These are phyloP conservation scores for Cladosporium cucumerinum DNA, from an alignment of 2,329 filamentous ascomycete genomes.

Conservation along the genomic window DNA sequence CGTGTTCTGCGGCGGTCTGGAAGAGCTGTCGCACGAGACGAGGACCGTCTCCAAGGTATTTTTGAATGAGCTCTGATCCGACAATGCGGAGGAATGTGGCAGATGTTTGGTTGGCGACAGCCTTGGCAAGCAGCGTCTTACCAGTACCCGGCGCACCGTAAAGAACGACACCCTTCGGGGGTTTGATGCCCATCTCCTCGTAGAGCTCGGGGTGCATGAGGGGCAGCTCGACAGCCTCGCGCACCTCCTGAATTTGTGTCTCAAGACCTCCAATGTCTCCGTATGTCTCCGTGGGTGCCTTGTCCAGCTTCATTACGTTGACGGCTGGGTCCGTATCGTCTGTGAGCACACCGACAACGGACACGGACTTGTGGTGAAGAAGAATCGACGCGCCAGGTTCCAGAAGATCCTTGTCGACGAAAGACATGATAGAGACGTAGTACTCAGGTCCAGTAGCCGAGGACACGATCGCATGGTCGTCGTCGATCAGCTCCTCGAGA, in stretches of 20 bases:
- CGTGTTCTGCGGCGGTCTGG: conserved; percentile 92
- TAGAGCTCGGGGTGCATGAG: conserved; percentile 94
- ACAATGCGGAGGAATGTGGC: conserved; percentile 97
- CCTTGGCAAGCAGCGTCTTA: conserved; percentile 93
- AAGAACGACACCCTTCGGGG: conserved; percentile 97
- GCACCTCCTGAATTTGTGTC: conserved; percentile 92
- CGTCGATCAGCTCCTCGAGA: conserved; percentile 96
- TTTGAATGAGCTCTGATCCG: conserved; percentile 95
- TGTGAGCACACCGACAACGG: conserved; percentile 93
- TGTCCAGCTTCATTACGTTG: conserved; percentile 98
- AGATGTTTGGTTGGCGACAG: conserved; percentile 97
- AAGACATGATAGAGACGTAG: conserved; percentile 99
- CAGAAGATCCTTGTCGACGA: conserved; percentile 96
- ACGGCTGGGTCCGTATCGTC: conserved; percentile 95
- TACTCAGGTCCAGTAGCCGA: conserved; percentile 97
- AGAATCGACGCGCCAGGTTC: conserved; percentile 95
- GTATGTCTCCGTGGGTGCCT: conserved; percentile 96
- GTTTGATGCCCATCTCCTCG: conserved; percentile 99
- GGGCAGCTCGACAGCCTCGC: conserved; percentile 93
- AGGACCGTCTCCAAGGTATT: conserved; percentile 95
- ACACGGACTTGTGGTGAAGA: conserved; percentile 95
- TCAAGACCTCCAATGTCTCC: conserved; percentile 97
- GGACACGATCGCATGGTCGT: conserved; percentile 97
- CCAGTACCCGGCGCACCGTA: conserved; percentile 96
- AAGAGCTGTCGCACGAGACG: conserved; percentile 93